Conservation (phyloP, 2,329 filamentous ascomycete genomes). For the Hymenoscyphus fraxineus region DNA sequence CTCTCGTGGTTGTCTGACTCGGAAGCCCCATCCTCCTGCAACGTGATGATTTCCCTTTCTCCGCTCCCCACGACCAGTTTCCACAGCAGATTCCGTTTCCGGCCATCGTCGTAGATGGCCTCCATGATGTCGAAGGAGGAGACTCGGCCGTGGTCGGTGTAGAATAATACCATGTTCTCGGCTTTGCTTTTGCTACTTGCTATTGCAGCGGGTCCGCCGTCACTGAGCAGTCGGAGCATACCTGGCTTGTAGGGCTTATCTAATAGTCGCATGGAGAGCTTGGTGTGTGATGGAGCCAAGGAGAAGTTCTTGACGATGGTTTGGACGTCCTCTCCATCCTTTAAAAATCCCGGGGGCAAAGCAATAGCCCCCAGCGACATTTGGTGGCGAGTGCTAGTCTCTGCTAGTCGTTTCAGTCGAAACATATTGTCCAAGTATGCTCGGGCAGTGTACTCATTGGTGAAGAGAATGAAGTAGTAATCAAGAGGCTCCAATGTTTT, state of each 20-base stretch:
- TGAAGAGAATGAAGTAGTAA: constrained; percentile 68
- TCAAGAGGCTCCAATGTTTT: constrained; percentile 59
- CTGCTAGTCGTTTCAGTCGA: constrained; percentile 47
- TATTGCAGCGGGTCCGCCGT: constrained; percentile 33
- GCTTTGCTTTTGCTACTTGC: constrained; percentile 18
- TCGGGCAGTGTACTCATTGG: constrained; percentile 52
- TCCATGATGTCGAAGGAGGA: constrained; percentile 18
- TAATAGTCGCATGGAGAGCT: constrained; percentile 36
- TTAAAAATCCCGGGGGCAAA: constrained; percentile 40
- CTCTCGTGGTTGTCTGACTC: constrained; percentile 3
- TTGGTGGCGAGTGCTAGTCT: constrained; percentile 35
- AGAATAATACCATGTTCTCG: constrained; percentile 32
- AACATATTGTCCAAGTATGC: constrained; percentile 56
- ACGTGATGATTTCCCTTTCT: constrained; percentile 15
- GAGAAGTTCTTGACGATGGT: constrained; percentile 47
- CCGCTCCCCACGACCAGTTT: constrained; percentile 21
- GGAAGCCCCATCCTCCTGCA: constrained; percentile 4
- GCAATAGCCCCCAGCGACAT: constrained; percentile 40
- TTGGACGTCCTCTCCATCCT: constrained; percentile 45
- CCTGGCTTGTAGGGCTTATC: constrained; percentile 35
- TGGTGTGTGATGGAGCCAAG: constrained; percentile 42
- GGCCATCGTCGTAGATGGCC: constrained; percentile 30
- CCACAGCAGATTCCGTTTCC: constrained; percentile 34
- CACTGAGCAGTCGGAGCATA: constrained; percentile 36
- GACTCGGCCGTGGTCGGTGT: constrained; percentile 24